Evolutionary conservation across 129 eudicot genomes (phyloP).

Genomic region (carrot (Daucus carota)): DNA sequence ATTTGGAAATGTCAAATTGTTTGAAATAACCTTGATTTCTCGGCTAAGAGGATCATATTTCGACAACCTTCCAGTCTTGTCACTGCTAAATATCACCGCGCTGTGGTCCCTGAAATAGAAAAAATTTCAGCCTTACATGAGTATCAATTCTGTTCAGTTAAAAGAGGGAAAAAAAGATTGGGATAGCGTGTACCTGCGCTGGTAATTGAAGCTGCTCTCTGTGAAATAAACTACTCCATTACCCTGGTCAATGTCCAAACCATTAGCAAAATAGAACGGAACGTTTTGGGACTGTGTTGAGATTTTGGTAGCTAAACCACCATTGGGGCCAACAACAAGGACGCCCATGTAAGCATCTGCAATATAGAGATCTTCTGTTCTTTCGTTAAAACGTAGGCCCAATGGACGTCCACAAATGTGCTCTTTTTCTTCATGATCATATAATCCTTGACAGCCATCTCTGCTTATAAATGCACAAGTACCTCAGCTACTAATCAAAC

Average conservation of each 20-base stretch:
- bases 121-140: not conserved
- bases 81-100: slow-evolving; percentile 28
- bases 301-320: slow-evolving; percentile 35
- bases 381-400: slow-evolving; percentile 36
- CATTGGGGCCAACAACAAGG: slow-evolving; percentile 35
- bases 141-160: no score
- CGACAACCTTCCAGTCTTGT: slow-evolving; percentile 45
- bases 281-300: slow-evolving; percentile 28
- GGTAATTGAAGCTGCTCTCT: slow-evolving; percentile 37
- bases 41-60: slow-evolving; percentile 30
- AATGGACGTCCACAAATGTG: slow-evolving; percentile 55
- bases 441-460: slow-evolving; percentile 9
- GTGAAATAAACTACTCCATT: slow-evolving; percentile 37
- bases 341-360: slow-evolving; percentile 60
- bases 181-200: slow-evolving; percentile 24
- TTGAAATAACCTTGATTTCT: slow-evolving; percentile 19
- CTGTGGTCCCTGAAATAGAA: slow-evolving; percentile 28
- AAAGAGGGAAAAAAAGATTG: not conserved
- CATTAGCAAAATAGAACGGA: slow-evolving; percentile 36
- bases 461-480: slow-evolving; percentile 4
- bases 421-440: slow-evolving; percentile 22
- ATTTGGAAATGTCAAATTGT: slow-evolving; percentile 44
- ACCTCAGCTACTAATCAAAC: not conserved
- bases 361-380: slow-evolving; percentile 42
- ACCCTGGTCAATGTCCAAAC: slow-evolving; percentile 42